Conservation (phyloP, 768 basidiomycete genomes). For the Cystoderma amianthinum region DNA sequence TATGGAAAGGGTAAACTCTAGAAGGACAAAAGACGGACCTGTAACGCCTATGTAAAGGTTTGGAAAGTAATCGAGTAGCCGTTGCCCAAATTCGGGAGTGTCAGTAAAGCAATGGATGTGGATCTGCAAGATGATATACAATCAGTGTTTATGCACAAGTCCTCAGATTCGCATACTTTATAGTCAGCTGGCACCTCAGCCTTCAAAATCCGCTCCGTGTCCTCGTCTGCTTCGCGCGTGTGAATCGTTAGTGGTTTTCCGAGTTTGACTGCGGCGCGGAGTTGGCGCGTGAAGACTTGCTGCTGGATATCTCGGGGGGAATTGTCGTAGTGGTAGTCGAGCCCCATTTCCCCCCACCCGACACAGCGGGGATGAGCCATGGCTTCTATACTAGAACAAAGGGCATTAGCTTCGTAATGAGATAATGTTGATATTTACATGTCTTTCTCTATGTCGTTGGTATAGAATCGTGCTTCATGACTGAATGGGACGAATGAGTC, state of each 20-base stretch:
- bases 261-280: slow-evolving; percentile 58
- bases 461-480: slow-evolving; percentile 68
- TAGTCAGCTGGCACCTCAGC: slow-evolving; percentile 68
- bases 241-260: slow-evolving; percentile 82
- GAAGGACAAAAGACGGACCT: slow-evolving; percentile 25
- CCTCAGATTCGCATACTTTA: slow-evolving; percentile 38
- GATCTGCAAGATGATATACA: slow-evolving; percentile 36
- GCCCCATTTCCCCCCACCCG: slow-evolving; percentile 85
- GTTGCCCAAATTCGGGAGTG: slow-evolving; percentile 62
- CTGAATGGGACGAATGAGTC: slow-evolving; percentile 30
- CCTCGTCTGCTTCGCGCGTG: slow-evolving; percentile 79
- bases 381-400: slow-evolving; percentile 50
- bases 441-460: slow-evolving; percentile 57
- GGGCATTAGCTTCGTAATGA: neutral
- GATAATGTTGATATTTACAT: slow-evolving; percentile 37
- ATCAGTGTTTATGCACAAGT: neutral
- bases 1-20: neutral
- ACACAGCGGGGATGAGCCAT: slow-evolving; percentile 79
- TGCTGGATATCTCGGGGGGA: slow-evolving; percentile 68
- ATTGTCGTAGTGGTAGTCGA: slow-evolving; percentile 81
- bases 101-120: slow-evolving; percentile 91
- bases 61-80: slow-evolving; percentile 69
- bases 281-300: slow-evolving; percentile 59
- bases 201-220: slow-evolving; percentile 74
- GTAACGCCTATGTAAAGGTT: slow-evolving; percentile 84